Evolutionary conservation across 2,329 filamentous ascomycete species (phyloP), one percentile per base, ranked within the genome.

Genomic region (Nothophoma quercina): DNA sequence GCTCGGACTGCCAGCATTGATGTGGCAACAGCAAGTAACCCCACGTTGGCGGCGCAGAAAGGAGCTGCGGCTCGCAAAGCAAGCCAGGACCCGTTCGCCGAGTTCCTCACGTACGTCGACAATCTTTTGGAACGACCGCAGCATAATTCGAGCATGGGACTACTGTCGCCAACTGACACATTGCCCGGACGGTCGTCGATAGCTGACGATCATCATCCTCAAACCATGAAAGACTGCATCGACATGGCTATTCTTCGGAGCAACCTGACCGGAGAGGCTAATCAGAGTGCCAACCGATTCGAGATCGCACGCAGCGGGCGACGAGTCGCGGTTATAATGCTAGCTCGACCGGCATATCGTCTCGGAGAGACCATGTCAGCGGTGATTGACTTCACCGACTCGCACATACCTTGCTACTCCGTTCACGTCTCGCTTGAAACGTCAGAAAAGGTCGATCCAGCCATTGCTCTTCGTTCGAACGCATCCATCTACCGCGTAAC

Each of bases 281-380:
- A 88, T 28, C 88, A 91, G 64, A 93, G 90, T 68, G 85, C 88
- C n/a, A 97, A 96, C 67, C 87, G 92, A 30, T 99, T 98, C 71
- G 93, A 96, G 70, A 98, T 99, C 70, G 88, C 93, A 10, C 89
- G 93, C 12, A 93, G 92, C 67, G 93, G 93, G n/a, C 87, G 88
- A 49, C 88, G 88, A n/a, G 93, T 99, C 10, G 93, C 90, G 2
- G 91, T 96, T 5, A 85, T 99, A 48, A 92, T 93, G 76, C 83
- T 99, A 25, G 89, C 93, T 5, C 87, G 95, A 8, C 91, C 95
- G 0, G 87, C 93, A 0, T 97, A 96, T 77, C 85, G 93, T 35
- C 81, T 99, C 1, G 95, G 95, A 52, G 95, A 99, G 74, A 87
- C 88, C 0, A 86, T 98, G 35, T 90, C 87, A 10, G 88, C 91